Evolutionary conservation across 495 filamentous ascomycete species (phyloP).

Genomic region (Penicillium herquei): DNA sequence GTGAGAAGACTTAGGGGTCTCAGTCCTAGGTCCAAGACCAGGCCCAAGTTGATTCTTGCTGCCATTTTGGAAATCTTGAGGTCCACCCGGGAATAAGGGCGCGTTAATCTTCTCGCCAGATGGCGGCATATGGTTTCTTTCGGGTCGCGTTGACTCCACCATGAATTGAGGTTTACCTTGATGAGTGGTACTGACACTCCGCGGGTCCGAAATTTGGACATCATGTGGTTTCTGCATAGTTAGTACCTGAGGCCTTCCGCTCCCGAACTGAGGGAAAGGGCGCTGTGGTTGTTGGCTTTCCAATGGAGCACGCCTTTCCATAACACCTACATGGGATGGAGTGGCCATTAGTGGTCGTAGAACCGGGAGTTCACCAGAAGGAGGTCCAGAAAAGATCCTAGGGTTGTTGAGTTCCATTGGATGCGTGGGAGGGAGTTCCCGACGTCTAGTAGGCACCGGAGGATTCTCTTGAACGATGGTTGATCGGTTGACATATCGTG

Average conservation of each 20-base stretch:
- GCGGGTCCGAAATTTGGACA: constrained; percentile 19
- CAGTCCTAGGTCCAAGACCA: constrained; percentile 16
- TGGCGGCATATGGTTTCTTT: constrained; percentile 18
- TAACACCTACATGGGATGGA: constrained; percentile 11
- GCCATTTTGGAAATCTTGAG: constrained; percentile 18
- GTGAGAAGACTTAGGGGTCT: constrained; percentile 12
- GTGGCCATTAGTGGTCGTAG: constrained; percentile 9
- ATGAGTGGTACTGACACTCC: constrained; percentile 16
- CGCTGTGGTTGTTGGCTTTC: constrained; percentile 4
- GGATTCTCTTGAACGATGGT: constrained; percentile 14
- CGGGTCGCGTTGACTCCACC: constrained; percentile 15
- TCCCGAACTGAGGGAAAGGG: constrained; percentile 8
- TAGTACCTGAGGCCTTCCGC: constrained; percentile 21
- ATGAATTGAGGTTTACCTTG: constrained; percentile 18
- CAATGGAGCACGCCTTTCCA: constrained; percentile 12
- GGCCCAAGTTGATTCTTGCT: constrained; percentile 18
- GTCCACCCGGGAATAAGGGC: constrained; percentile 41
- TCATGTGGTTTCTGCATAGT: constrained; percentile 29
- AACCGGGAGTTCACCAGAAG: constrained; percentile 13
- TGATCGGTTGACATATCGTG: constrained; percentile 22
- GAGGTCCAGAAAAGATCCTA: constrained; percentile 16
- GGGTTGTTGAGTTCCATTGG: constrained; percentile 12
- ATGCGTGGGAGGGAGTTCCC: constrained; percentile 5
- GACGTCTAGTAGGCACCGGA: constrained; percentile 11
- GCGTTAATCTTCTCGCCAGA: constrained; percentile 19